Percentiles rank a stretch among this genome's conserved stretches.
These are phyloP conservation scores for Lepiota venenata DNA, from an alignment of 768 basidiomycete genomes.

Conservation along the genomic window DNA sequence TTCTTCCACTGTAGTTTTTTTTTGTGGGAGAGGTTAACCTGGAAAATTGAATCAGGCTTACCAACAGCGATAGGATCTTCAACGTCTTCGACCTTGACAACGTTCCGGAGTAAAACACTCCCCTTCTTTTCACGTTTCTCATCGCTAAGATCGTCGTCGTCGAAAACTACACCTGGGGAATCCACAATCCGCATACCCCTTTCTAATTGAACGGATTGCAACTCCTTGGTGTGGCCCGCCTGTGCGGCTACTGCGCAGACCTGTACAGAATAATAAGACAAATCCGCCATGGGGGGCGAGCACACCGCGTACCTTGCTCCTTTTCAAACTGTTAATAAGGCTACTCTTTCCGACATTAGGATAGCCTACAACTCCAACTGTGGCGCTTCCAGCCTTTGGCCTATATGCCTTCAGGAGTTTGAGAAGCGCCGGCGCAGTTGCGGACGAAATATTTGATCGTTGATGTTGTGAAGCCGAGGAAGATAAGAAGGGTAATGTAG, in stretches of 20 bases:
- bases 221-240: conserved; percentile 89
- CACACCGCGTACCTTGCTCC: conserved; percentile 58
- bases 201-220: conserved; percentile 90
- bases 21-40: background rate
- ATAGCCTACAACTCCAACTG: conserved; percentile 91
- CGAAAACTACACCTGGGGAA: conserved; percentile 97
- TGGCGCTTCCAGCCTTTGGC: conserved; percentile 66
- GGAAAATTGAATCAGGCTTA: conserved; percentile 32
- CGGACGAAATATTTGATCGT: conserved; percentile 75
- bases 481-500: conserved; percentile 89
- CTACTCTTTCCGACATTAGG: conserved; percentile 98
- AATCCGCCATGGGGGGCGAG: background rate
- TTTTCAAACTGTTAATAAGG: conserved; percentile 88
- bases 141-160: conserved; percentile 59
- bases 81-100: conserved; percentile 87
- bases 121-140: conserved; percentile 46
- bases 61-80: conserved; percentile 89
- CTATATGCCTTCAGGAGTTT: conserved; percentile 84
- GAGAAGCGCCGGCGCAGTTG: conserved; percentile 72
- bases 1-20: conserved; percentile 65
- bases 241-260: conserved; percentile 95
- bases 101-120: conserved; percentile 80
- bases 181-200: conserved; percentile 91
- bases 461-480: conserved; percentile 73
- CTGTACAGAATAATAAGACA: conserved; percentile 27